Evolutionary conservation across 805 yeast genomes (phyloP), one percentile per base, ranked within the genome.

Genomic region (Ogataea ganodermae): DNA sequence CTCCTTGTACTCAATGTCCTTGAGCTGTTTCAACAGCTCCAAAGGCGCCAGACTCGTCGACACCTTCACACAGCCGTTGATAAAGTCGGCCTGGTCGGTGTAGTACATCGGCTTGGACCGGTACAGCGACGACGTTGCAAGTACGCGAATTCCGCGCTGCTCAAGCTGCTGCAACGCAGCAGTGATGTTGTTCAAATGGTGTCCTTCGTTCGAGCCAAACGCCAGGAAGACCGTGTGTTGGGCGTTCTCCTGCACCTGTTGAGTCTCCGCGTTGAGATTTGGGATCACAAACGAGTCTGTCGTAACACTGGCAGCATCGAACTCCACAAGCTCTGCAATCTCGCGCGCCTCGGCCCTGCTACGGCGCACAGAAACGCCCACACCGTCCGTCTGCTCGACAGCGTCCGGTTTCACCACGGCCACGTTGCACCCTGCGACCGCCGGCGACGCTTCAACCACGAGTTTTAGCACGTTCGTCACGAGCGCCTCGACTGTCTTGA

Each of bases 81-180:
- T 70, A 60, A 94, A 94, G 57, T 81, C 83, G 2, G 81, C 76
- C 67, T 94, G 99, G 46, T 89, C 87, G 28, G 75, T 66, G 52
- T 76, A 81, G 65, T 90, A 94, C 98, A 94, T 92, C 32, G 99
- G 98, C 57, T 84, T 88, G 17, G 97, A 88, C 49, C 85, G 81
- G 65, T 89, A 94, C 45, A 92, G 68, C 0, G 95, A 80, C 0
- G 98, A 91, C 0, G 92, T 79, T 2, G 77, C 71, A 2, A 73
- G 49, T 0, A 94, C 77, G 10, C 65, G 55, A 16, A 87, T 72
- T 0, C 70, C 58, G 14, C 67, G 54, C 2, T 37, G n/a, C 0
- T 62, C 60, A 13, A 88, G 67, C 39, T 75, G 70, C 0, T 66
- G 64, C 6, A 88, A 62, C 0, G 97, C 85, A 13, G 55, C 55